Evolutionary conservation across 2,329 filamentous ascomycete genomes (phyloP).

Genomic region (Diaporthe batatas): DNA sequence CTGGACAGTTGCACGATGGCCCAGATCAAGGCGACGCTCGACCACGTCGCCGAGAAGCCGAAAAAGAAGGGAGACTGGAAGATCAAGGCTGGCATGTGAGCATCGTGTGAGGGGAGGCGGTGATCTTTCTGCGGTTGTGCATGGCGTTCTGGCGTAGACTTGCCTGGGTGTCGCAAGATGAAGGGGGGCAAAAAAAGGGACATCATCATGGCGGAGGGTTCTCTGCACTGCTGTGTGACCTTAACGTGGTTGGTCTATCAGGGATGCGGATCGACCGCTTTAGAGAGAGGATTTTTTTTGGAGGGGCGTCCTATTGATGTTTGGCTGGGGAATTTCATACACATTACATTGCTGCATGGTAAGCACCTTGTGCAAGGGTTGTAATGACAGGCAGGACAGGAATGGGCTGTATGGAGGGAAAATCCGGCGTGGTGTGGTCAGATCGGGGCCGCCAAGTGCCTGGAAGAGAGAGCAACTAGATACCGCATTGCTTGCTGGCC

Average conservation of each 20-base stretch:
- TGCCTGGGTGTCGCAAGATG: neutral
- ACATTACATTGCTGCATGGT: neutral
- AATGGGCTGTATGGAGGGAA: neutral
- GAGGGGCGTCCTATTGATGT: neutral
- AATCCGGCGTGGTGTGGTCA: neutral
- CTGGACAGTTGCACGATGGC: slow-evolving; percentile 79
- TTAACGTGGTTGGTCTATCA: neutral
- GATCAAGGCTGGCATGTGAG: slow-evolving; percentile 37
- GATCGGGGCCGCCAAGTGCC: neutral
- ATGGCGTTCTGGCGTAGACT: slow-evolving; percentile 31
- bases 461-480: neutral
- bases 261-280: neutral
- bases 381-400: neutral
- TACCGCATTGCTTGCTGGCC: slow-evolving; percentile 27
- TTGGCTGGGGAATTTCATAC: neutral
- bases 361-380: neutral
- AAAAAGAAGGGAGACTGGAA: slow-evolving; percentile 62
- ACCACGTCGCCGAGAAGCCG: slow-evolving; percentile 73
- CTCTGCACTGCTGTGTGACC: neutral
- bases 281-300: neutral
- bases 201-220: neutral
- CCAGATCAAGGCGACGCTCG: slow-evolving; percentile 78
- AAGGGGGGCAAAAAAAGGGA: neutral
- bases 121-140: slow-evolving; percentile 21
- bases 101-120: neutral